A percentile compares a stretch with the other conserved stretches of the same genome.
phyloP scores from a whole-genome alignment of 1,139 yeast genomes.

The Pichia sp. region DNA sequence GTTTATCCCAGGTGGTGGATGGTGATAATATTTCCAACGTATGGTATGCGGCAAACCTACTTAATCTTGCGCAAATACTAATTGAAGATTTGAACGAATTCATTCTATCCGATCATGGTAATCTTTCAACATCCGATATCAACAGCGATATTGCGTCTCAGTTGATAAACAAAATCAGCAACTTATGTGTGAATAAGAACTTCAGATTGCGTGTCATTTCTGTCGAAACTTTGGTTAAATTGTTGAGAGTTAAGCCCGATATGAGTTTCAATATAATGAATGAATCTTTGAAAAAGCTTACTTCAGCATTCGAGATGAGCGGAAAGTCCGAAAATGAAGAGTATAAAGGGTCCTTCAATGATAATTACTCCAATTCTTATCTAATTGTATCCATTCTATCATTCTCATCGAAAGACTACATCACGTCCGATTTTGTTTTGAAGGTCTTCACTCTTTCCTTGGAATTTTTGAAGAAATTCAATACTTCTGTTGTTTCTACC shows the following conservation, averaged over 20 bases:
- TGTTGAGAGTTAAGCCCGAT: conserved; percentile 31
- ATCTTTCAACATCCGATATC: conserved; percentile 16
- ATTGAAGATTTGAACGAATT: conserved; percentile 30
- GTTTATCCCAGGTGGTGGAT: conserved; percentile 19
- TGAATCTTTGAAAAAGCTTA: conserved; percentile 32
- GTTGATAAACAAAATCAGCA: conserved; percentile 27
- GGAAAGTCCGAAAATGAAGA: conserved; percentile 25
- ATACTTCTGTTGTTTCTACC: conserved; percentile 31
- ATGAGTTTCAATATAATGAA: conserved; percentile 30
- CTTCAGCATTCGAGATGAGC: conserved; percentile 28
- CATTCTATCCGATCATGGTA: conserved; percentile 29
- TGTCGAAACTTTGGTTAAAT: conserved; percentile 29
- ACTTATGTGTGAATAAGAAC: conserved; percentile 33
- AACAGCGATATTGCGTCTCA: conserved; percentile 27
- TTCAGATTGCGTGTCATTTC: conserved; percentile 37
- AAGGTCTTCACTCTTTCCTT: conserved; percentile 31
- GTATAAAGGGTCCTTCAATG: conserved; percentile 22
- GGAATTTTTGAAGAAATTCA: conserved; percentile 36
- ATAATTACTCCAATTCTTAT: conserved; percentile 30
- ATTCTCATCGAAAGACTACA: conserved; percentile 28
- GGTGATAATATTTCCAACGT: conserved; percentile 17
- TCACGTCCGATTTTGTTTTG: conserved; percentile 35
- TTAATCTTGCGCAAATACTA: conserved; percentile 27
- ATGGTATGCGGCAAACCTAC: conserved; percentile 26
- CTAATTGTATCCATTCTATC: conserved; percentile 30